Evolutionary conservation across 805 yeast species (phyloP).

Genomic region (Sungouiozyma intestinalis): DNA sequence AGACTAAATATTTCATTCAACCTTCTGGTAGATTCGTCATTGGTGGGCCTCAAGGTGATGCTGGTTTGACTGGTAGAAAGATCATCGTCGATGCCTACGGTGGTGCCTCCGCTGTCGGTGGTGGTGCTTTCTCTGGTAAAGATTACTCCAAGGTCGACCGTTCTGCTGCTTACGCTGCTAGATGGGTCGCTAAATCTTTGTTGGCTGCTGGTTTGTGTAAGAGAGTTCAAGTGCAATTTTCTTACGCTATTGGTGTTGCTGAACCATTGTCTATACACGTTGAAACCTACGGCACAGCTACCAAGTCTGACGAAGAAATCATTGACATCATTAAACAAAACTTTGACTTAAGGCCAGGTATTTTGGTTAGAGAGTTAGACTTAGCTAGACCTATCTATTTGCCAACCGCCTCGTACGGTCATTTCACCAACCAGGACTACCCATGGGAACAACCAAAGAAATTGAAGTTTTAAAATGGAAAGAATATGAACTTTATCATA

Average conservation of each 20-base stretch:
- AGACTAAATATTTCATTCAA: conserved; percentile 95
- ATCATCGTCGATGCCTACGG: conserved; percentile 99
- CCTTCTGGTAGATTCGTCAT: conserved; percentile 99
- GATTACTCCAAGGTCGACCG: conserved; percentile 99
- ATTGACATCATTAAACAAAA: conserved; percentile 85
- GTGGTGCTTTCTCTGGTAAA: conserved; percentile 99
- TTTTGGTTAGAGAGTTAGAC: conserved; percentile 89
- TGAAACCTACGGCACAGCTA: conserved; percentile 96
- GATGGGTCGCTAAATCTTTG: conserved; percentile 99
- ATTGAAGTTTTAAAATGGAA: conserved; percentile 41
- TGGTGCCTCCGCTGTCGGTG: conserved; percentile 99
- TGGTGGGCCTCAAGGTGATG: conserved; percentile 99
- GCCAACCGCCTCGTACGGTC: conserved; percentile 99
- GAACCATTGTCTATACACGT: conserved; percentile 97
- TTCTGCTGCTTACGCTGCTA: conserved; percentile 99
- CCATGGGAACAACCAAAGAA: conserved; percentile 97
- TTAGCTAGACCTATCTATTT: conserved; percentile 98
- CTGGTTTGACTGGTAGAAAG: conserved; percentile 99
- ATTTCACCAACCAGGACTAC: conserved; percentile 97
- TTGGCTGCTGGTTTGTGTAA: conserved; percentile 90
- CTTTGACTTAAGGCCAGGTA: conserved; percentile 99
- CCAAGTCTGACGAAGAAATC: conserved; percentile 78
- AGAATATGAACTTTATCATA: neutral
- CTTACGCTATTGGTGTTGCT: conserved; percentile 99
- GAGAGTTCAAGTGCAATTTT: conserved; percentile 96